Evolutionary conservation across 331 rosid species (phyloP).

Genomic region (Phaseolus coccineus): DNA sequence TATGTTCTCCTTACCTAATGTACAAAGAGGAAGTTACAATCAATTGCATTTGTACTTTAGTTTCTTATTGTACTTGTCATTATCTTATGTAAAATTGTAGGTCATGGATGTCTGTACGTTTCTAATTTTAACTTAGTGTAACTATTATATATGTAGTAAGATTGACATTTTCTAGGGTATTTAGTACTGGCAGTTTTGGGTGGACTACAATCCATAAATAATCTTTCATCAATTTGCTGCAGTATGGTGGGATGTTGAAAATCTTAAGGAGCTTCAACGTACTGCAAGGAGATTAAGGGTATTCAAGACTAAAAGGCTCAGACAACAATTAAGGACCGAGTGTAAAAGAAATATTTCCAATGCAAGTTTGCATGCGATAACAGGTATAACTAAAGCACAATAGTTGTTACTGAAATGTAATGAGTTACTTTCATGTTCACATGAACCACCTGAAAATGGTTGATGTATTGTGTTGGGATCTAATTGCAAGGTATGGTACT

Average conservation of each 20-base stretch:
- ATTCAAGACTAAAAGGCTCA: constrained; percentile 26
- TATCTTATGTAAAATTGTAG: constrained; percentile 5
- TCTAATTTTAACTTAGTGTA: not conserved
- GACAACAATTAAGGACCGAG: constrained; percentile 26
- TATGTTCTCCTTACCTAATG: not conserved
- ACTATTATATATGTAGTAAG: not conserved
- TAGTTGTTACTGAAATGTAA: not conserved
- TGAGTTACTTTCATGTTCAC: constrained; percentile 5
- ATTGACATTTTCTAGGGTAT: constrained; percentile 24
- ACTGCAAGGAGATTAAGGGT: constrained; percentile 37
- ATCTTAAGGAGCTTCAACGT: constrained; percentile 25
- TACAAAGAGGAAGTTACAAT: constrained; percentile 2
- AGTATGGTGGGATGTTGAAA: constrained; percentile 23
- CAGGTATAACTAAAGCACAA: not conserved
- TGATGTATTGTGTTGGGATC: not conserved
- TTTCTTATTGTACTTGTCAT: not conserved
- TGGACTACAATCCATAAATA: constrained; percentile 11
- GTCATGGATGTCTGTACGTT: constrained; percentile 1
- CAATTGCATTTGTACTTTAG: not conserved
- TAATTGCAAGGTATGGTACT: not conserved
- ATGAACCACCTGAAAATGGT: constrained; percentile 16
- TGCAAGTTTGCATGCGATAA: not conserved
- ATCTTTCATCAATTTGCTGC: constrained; percentile 33
- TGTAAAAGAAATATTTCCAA: constrained; percentile 1
- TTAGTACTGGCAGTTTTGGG: not conserved